phyloP scores from a whole-genome alignment of 129 eudicot species.

The Lactuca sativa region DNA sequence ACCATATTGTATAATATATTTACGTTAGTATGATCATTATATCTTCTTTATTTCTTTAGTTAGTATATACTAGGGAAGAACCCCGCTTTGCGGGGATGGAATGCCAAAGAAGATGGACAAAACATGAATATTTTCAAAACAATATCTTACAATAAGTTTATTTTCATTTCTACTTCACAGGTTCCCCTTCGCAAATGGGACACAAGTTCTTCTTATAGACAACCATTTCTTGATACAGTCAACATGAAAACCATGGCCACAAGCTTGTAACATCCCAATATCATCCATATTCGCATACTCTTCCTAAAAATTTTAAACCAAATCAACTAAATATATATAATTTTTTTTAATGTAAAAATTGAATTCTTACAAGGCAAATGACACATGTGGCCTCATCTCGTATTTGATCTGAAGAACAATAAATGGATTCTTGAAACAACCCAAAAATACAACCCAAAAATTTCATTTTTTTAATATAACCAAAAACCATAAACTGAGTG shows the following conservation, averaged over 20 bases:
- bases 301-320: conserved; percentile 47
- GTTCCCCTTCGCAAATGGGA: conserved; percentile 70
- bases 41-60: no score
- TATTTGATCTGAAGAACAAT: conserved; percentile 59
- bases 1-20: no score
- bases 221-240: conserved; percentile 71
- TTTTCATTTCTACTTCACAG: no score
- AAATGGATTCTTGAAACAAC: conserved; percentile 59
- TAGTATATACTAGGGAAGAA: no score
- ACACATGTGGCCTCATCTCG: conserved; percentile 72
- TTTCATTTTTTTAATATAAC: no score
- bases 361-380: conserved; percentile 67
- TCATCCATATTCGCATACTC: conserved; percentile 71
- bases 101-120: no score
- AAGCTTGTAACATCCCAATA: conserved; percentile 58
- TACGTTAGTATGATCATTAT: no score
- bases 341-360: background rate
- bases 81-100: no score
- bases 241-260: conserved; percentile 68
- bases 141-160: no score
- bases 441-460: no score
- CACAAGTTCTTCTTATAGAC: conserved; percentile 68
- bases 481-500: no score
- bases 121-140: no score
- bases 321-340: background rate